Evolutionary conservation across 305 asterid genomes (phyloP).

Genomic region (Striga hermonthica): DNA sequence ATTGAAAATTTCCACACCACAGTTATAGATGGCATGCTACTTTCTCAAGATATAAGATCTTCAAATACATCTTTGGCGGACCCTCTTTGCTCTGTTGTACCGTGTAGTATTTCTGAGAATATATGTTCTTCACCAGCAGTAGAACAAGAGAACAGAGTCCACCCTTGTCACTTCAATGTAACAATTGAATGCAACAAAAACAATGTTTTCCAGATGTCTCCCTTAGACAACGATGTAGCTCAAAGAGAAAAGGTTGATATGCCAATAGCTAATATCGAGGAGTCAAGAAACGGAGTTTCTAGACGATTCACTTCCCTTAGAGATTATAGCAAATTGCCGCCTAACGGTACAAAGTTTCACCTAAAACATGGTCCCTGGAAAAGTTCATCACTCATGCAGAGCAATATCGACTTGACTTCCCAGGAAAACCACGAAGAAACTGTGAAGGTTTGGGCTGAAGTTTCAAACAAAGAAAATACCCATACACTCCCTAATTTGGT

Average conservation of each 20-base stretch:
- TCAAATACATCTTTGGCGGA: conserved; percentile 51
- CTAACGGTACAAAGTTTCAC: conserved; percentile 31
- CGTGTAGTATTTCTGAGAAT: conserved; percentile 69
- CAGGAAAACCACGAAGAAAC: conserved; percentile 32
- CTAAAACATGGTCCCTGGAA: conserved; percentile 34
- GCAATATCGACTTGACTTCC: conserved; percentile 34
- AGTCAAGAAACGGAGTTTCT: conserved; percentile 37
- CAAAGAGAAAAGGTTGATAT: conserved; percentile 31
- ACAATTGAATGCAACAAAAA: conserved; percentile 33
- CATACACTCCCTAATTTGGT: conserved; percentile 32
- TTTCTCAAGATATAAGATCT: conserved; percentile 58
- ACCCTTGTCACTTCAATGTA: conserved; percentile 26
- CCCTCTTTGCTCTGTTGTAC: conserved; percentile 79
- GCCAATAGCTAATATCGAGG: conserved; percentile 35
- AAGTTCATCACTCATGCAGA: conserved; percentile 28
- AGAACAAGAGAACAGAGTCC: conserved; percentile 32
- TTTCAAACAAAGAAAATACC: conserved; percentile 34
- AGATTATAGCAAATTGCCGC: conserved; percentile 42
- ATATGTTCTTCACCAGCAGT: conserved; percentile 39
- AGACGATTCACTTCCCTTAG: conserved; percentile 49
- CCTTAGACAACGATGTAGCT: conserved; percentile 34
- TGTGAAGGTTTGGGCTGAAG: conserved; percentile 32
- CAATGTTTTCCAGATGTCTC: conserved; percentile 32
- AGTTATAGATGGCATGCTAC: conserved; percentile 35
- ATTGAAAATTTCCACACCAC: conserved; percentile 42